Percentiles rank a stretch among this genome's conserved stretches.
Evolutionary conservation across 495 filamentous ascomycete species (phyloP).

Genomic region (Halenospora varia): DNA sequence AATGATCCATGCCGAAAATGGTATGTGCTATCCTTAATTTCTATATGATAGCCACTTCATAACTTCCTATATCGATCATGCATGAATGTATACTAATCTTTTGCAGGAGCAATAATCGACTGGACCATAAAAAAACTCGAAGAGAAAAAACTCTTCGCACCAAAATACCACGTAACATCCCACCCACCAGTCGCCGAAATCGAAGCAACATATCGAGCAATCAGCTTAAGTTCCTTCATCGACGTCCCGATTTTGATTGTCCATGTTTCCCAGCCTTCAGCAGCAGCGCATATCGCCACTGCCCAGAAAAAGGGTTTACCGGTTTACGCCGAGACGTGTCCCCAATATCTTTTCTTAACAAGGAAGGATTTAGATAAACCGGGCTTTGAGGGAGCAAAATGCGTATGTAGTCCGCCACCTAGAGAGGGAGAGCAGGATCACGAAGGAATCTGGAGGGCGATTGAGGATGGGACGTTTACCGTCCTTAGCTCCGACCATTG

Average conservation of each 20-base stretch:
- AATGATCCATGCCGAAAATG: constrained; percentile 62
- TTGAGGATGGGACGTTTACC: constrained; percentile 47
- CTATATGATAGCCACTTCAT: too few species aligned
- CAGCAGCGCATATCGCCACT: constrained; percentile 46
- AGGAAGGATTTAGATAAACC: constrained; percentile 44
- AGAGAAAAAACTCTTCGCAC: constrained; percentile 38
- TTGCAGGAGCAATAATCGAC: constrained; percentile 47
- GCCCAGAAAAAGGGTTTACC: constrained; percentile 54
- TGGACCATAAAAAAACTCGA: constrained; percentile 47
- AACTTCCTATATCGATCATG: too few species aligned
- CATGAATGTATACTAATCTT: too few species aligned
- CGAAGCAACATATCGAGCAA: constrained; percentile 56
- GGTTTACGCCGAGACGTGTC: constrained; percentile 61
- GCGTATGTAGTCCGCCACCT: constrained; percentile 45
- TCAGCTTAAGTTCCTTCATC: constrained; percentile 48
- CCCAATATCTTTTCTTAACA: constrained; percentile 61
- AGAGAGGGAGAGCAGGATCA: constrained; percentile 32
- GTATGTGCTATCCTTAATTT: too few species aligned
- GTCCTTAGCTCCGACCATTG: constrained; percentile 53
- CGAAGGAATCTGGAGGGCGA: constrained; percentile 39
- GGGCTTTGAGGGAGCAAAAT: constrained; percentile 52
- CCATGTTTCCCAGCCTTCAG: constrained; percentile 50
- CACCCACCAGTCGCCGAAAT: constrained; percentile 51
- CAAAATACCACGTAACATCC: constrained; percentile 50
- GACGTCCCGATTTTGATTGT: constrained; percentile 54